These are phyloP conservation scores for Stachybotrys elegans DNA, from an alignment of 2,329 filamentous ascomycete species.

Conservation along the genomic window DNA sequence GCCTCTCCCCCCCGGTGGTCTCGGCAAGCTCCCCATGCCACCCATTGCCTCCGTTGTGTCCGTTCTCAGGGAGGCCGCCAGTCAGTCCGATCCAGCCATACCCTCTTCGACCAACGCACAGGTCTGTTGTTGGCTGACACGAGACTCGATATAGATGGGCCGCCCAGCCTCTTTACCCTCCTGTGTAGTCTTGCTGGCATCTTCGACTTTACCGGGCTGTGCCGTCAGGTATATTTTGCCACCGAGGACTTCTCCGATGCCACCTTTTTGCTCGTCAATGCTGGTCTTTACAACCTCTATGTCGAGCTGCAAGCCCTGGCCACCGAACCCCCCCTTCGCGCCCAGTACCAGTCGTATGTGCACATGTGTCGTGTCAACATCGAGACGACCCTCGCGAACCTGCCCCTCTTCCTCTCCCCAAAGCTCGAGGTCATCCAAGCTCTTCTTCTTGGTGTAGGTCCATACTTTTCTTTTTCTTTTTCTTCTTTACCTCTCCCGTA, in stretches of 20 bases:
- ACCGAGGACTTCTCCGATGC: constrained; percentile 46
- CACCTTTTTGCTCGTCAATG: constrained; percentile 45
- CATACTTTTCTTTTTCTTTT: too few relatives aligned
- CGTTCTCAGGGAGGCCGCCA: constrained; percentile 41
- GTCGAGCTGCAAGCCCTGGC: constrained; percentile 37
- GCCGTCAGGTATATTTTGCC: constrained; percentile 45
- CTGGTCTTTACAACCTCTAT: constrained; percentile 44
- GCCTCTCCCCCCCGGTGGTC: constrained; percentile 37
- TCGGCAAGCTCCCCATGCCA: constrained; percentile 50
- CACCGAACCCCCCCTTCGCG: constrained; percentile 22
- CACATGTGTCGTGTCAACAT: constrained; percentile 41
- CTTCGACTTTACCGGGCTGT: constrained; percentile 44
- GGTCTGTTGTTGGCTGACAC: constrained; percentile 5
- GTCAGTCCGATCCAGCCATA: not conserved
- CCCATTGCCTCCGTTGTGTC: constrained; percentile 45
- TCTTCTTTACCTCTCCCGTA: too few relatives aligned
- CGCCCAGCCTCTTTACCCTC: constrained; percentile 44
- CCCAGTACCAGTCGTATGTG: constrained; percentile 32
- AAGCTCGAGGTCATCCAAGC: constrained; percentile 52
- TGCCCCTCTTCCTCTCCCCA: constrained; percentile 52
- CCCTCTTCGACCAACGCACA: not conserved
- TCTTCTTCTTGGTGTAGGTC: constrained; percentile 50
- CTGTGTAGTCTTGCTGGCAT: constrained; percentile 45
- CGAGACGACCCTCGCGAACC: constrained; percentile 43
- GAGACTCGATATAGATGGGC: constrained; percentile 37